Evolutionary conservation across 768 basidiomycete species (phyloP).

Genomic region (Tubosaeta brunneosetosa): DNA sequence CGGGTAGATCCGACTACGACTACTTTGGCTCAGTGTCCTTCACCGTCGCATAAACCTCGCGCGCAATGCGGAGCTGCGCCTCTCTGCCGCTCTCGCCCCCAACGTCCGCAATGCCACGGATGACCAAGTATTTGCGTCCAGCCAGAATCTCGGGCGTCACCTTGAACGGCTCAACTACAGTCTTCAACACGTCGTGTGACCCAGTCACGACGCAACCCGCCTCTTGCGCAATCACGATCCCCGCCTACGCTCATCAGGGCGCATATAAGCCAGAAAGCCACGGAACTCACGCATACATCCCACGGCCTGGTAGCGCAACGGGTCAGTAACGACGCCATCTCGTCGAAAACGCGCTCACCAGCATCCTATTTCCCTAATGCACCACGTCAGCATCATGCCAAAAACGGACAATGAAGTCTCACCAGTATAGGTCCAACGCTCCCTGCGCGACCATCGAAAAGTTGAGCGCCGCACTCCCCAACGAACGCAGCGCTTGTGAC

Average conservation of each 20-base stretch:
- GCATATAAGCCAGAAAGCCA: background rate
- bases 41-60: conserved; percentile 82
- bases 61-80: conserved; percentile 74
- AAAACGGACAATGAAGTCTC: conserved; percentile 17
- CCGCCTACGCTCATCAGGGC: conserved; percentile 46
- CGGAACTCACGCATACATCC: conserved; percentile 69
- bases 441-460: conserved; percentile 86
- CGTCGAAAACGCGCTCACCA: conserved; percentile 37
- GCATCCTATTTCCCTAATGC: conserved; percentile 72
- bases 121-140: conserved; percentile 77
- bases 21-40: conserved; percentile 62
- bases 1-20: background rate
- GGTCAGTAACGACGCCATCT: background rate
- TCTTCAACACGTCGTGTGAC: conserved; percentile 44
- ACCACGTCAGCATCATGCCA: background rate
- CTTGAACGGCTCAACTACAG: conserved; percentile 43
- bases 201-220: conserved; percentile 81
- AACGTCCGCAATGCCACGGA: conserved; percentile 63
- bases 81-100: conserved; percentile 60
- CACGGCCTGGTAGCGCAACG: conserved; percentile 48
- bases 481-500: conserved; percentile 76
- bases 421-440: conserved; percentile 85
- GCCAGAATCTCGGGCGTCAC: conserved; percentile 66
- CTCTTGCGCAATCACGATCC: conserved; percentile 86
- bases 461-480: conserved; percentile 84